Evolutionary conservation across 306 rosid species (phyloP).

Genomic region (Oxytropis ochrocephala): DNA sequence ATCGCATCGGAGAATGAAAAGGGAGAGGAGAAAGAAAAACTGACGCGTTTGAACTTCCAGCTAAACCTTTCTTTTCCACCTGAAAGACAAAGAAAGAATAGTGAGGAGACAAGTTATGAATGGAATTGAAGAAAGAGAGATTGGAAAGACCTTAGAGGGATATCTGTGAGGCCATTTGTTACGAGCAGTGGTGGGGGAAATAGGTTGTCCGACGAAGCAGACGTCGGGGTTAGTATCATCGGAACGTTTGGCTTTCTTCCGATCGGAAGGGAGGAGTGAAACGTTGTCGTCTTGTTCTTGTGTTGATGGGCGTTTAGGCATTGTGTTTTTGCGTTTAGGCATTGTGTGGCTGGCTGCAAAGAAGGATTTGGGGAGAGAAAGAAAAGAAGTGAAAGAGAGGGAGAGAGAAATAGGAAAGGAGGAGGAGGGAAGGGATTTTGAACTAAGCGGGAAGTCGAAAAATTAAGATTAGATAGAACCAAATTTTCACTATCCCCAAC

Average conservation of each 20-base stretch:
- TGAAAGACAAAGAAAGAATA: background rate
- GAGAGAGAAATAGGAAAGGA: no score
- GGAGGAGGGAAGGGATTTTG: no score
- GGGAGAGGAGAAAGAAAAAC: background rate
- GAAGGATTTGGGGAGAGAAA: no score
- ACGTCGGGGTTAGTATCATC: background rate
- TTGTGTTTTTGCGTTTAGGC: no score
- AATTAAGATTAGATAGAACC: no score
- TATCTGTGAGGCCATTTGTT: slow-evolving; percentile 33
- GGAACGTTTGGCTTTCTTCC: background rate
- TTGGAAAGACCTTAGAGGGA: background rate
- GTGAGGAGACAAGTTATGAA: background rate
- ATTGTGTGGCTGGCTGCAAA: no score
- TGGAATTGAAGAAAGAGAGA: background rate
- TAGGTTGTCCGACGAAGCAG: slow-evolving; percentile 27
- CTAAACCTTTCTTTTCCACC: background rate
- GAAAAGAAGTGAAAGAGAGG: no score
- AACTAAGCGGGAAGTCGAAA: no score
- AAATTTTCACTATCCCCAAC: no score
- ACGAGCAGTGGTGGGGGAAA: slow-evolving; percentile 10
- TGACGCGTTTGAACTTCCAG: background rate
- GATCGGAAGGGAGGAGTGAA: slow-evolving; percentile 3
- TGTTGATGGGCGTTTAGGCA: background rate
- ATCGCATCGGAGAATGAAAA: no score
- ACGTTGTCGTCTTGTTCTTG: background rate